These are phyloP conservation scores for Paecilomyces fulvus DNA, from an alignment of 2,329 filamentous ascomycete genomes.

Conservation along the genomic window DNA sequence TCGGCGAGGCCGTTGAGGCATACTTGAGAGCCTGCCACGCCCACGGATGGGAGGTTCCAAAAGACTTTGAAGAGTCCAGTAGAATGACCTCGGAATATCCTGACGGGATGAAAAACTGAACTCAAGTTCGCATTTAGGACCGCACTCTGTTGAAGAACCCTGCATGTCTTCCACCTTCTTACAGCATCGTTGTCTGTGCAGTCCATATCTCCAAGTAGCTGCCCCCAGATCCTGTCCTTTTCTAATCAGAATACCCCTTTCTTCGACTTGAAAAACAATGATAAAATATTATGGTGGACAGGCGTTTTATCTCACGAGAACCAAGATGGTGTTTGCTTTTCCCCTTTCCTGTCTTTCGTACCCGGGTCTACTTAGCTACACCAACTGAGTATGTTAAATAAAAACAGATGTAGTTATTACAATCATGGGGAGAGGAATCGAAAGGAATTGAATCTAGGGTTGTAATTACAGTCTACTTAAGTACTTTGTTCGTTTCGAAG, in stretches of 20 bases:
- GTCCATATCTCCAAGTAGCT: not conserved
- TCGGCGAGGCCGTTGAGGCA: constrained; percentile 64
- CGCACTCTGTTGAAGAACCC: not conserved
- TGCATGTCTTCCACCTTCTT: not conserved
- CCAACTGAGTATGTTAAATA: too few species aligned
- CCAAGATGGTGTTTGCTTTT: not conserved
- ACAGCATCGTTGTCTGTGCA: not conserved
- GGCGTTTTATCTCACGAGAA: too few species aligned
- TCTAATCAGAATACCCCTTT: not conserved
- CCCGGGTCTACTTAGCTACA: too few species aligned
- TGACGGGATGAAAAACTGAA: not conserved
- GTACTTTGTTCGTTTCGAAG: too few species aligned
- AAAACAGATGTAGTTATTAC: too few species aligned
- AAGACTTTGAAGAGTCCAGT: constrained; percentile 44
- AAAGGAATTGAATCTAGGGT: not conserved
- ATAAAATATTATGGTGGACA: too few species aligned
- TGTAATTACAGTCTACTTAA: too few species aligned
- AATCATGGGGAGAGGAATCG: not conserved
- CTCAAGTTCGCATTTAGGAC: not conserved
- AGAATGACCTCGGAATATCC: not conserved
- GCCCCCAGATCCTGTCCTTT: not conserved
- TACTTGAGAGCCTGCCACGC: constrained; percentile 58
- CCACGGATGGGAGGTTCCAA: constrained; percentile 68
- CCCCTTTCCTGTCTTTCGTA: not conserved
- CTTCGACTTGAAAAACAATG: not conserved